A percentile compares a stretch with the other conserved stretches of the same genome.
phyloP scores from a whole-genome alignment of 1,284 basidiomycete species.

The Ganoderma lingzhi region DNA sequence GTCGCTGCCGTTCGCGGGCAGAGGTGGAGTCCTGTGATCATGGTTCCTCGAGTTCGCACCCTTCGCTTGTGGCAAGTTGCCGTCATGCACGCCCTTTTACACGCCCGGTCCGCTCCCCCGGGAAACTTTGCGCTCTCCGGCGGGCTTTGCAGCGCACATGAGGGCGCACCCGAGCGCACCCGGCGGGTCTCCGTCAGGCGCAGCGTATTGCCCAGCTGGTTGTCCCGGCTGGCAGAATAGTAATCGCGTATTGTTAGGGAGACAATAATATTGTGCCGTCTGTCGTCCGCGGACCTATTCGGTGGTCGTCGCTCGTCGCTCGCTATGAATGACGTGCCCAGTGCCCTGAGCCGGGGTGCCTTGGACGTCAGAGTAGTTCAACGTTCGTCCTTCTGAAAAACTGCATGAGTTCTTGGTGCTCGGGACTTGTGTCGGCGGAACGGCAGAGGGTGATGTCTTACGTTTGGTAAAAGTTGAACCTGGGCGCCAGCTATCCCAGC shows the following conservation, averaged over 20 bases:
- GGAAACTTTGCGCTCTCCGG: slow-evolving; percentile 8
- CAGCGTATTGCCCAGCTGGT: neutral
- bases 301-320: neutral
- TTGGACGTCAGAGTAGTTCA: slow-evolving; percentile 1
- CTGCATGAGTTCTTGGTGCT: slow-evolving; percentile 5
- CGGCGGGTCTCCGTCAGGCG: neutral
- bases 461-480: neutral
- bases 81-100: slow-evolving; percentile 16
- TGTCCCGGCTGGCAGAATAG: neutral
- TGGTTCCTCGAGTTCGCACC: slow-evolving; percentile 13
- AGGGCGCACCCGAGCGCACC: neutral
- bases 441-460: slow-evolving; percentile 5
- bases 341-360: neutral
- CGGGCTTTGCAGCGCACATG: slow-evolving; percentile 7
- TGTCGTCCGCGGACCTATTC: neutral
- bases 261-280: neutral
- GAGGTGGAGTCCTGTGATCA: slow-evolving; percentile 26
- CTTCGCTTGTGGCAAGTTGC: neutral
- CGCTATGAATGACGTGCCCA: neutral
- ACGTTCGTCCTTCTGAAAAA: slow-evolving; percentile 2
- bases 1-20: slow-evolving; percentile 25
- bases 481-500: neutral
- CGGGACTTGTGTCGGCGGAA: slow-evolving; percentile 3
- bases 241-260: neutral
- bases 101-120: slow-evolving; percentile 25